Conservation (phyloP, 1,284 basidiomycete species). For the Prillingera fragicola region DNA sequence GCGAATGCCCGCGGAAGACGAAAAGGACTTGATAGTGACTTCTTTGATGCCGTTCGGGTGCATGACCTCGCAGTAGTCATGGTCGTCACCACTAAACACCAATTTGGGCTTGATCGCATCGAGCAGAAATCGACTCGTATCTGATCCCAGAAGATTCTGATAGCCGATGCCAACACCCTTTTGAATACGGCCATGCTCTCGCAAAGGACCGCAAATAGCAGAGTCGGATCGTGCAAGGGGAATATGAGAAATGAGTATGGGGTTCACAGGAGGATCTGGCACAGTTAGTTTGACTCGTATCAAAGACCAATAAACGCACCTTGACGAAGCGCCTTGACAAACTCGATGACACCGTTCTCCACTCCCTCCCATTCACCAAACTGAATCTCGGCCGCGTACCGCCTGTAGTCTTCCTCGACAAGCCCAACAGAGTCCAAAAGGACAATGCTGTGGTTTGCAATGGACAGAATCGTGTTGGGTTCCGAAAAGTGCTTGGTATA, state of each 20-base stretch:
- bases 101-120: conserved; percentile 59
- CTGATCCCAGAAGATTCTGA: conserved; percentile 68
- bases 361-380: conserved; percentile 58
- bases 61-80: conserved; percentile 75
- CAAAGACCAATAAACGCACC: conserved; percentile 42
- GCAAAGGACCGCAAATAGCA: conserved; percentile 65
- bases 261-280: conserved; percentile 42
- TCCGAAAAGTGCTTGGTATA: conserved; percentile 55
- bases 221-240: conserved; percentile 67
- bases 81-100: conserved; percentile 73
- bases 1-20: conserved; percentile 68
- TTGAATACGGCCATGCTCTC: conserved; percentile 66
- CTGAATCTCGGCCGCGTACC: conserved; percentile 54
- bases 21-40: conserved; percentile 77
- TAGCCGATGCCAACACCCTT: conserved; percentile 74
- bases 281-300: not conserved
- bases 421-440: conserved; percentile 69
- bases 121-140: conserved; percentile 65
- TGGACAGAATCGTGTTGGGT: conserved; percentile 38
- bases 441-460: conserved; percentile 67
- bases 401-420: conserved; percentile 68
- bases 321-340: conserved; percentile 58
- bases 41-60: conserved; percentile 57
- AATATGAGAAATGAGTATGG: conserved; percentile 73
- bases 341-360: conserved; percentile 61